Conservation (phyloP, 805 yeast genomes). For the Monosporozyma yasuniensis region DNA sequence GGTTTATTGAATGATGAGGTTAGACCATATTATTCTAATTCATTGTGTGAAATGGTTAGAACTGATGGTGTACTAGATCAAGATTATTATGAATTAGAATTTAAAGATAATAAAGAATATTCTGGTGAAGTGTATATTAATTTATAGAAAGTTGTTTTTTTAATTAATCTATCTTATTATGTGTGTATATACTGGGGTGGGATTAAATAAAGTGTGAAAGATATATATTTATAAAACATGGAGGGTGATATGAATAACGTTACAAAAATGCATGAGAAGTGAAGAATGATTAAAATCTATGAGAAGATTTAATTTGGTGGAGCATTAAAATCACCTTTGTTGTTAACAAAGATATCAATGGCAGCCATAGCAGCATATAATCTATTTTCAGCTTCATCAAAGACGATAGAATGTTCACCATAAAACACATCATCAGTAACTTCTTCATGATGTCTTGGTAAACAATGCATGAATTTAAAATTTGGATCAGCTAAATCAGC, state of each 20-base stretch:
- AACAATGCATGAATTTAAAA: conserved; percentile 95
- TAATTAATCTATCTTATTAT: not conserved
- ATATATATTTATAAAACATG: not conserved
- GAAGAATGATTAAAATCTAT: not conserved
- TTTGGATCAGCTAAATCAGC: conserved; percentile 50
- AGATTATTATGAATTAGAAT: conserved; percentile 5
- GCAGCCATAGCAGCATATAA: conserved; percentile 94
- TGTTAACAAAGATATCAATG: conserved; percentile 78
- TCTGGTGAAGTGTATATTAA: conserved; percentile 16
- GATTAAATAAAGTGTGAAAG: no score
- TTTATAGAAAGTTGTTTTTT: conserved; percentile 5
- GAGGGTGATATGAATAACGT: not conserved
- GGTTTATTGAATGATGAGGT: conserved; percentile 44
- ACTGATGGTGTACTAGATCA: conserved; percentile 1
- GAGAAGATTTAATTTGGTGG: not conserved
- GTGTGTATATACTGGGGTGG: not conserved
- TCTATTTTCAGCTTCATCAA: conserved; percentile 93
- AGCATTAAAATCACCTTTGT: conserved; percentile 53
- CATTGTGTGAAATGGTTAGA: conserved; percentile 20
- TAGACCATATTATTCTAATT: conserved; percentile 47
- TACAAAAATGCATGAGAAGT: not conserved
- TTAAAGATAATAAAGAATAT: conserved; percentile 8
- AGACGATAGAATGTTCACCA: conserved; percentile 73
- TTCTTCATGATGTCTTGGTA: conserved; percentile 93
- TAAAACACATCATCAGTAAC: conserved; percentile 91